A percentile compares a stretch with the other conserved stretches of the same genome.
Evolutionary conservation across 805 yeast species (phyloP).

Genomic region (Ogataea paradorogensis): DNA sequence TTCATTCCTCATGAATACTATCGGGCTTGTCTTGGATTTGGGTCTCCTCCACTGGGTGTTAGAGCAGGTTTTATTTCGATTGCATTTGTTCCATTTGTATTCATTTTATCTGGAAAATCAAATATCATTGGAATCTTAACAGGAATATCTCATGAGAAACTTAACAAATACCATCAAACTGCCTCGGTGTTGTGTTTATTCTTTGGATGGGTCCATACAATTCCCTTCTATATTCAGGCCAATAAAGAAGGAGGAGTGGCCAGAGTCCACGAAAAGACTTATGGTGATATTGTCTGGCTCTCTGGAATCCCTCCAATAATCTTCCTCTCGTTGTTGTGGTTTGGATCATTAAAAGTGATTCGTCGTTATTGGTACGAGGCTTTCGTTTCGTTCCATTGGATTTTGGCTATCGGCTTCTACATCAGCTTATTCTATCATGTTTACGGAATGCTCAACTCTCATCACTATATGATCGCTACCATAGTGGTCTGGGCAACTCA

Average conservation of each 20-base stretch:
- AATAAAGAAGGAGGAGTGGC: conserved; percentile 47
- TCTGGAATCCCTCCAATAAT: conserved; percentile 52
- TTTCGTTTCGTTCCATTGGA: conserved; percentile 54
- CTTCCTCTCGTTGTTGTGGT: conserved; percentile 41
- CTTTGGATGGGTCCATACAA: conserved; percentile 46
- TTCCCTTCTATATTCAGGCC: conserved; percentile 48
- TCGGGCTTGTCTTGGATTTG: conserved; percentile 52
- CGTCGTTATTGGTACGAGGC: conserved; percentile 44
- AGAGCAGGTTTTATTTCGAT: conserved; percentile 51
- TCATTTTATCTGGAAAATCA: conserved; percentile 50
- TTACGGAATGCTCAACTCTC: conserved; percentile 33
- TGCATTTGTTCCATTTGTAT: conserved; percentile 49
- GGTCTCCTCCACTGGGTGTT: conserved; percentile 57
- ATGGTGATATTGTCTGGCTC: conserved; percentile 23
- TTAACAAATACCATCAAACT: conserved; percentile 51
- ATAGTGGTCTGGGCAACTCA: conserved; percentile 51
- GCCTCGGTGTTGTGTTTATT: conserved; percentile 41
- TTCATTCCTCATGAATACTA: conserved; percentile 50
- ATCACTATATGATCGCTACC: conserved; percentile 48
- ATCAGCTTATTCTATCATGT: conserved; percentile 47
- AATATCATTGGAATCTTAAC: conserved; percentile 48
- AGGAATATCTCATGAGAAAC: conserved; percentile 54
- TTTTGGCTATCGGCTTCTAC: conserved; percentile 46
- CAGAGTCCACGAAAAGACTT: conserved; percentile 24
- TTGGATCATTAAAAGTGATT: conserved; percentile 39